Evolutionary conservation across 768 basidiomycete species (phyloP), one percentile per base, ranked within the genome.

Genomic region (Suillus hirtellus): DNA sequence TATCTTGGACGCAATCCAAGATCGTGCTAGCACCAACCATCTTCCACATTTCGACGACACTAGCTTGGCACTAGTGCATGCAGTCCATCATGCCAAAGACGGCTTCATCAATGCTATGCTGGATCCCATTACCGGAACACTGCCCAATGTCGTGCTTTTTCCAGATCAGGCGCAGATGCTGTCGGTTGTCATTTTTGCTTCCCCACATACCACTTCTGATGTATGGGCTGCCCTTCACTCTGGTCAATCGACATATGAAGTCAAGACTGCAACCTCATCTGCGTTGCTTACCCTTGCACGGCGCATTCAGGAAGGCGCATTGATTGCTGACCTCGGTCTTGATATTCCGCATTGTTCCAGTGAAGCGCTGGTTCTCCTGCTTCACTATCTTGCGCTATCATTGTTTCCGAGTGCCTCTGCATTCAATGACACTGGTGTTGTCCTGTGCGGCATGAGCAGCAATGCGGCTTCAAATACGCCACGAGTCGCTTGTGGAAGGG

Each of bases 371-470:
- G 69, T 78, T 52, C 75, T 84, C 10, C 60, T 84, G 50, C 72
- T 84, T 56, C 83, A 84, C 65, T 84, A 84, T 68, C 67, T 83
- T 31, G 80, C 83, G 0, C 71, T 82, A 1, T 75, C 81, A 1
- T 72, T 83, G 42, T 73, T 74, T 64, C 81, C 81, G 5, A 77
- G 78, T 14, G 76, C 83, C 2, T 79, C 80, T 35, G 80, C 79
- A 27, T 78, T 79, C 71, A 84, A 84, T 66, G 83, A 84, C 61
- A 78, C 83, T 37, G 83, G 83, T 19, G 82, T 84, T 61, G 68
- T 84, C 34, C 67, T 84, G 10, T 80, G 81, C 19, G 70, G 75
- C 4, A 67, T 81, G 49, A 68, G 67, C 47, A 68, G 64, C 8
- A 71, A 71, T 24, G 55, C 67, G 12, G 64, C 70, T 7, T 66